Evolutionary conservation across 176 grass and related monocot species (phyloP), one percentile per base, ranked within the genome.

Genomic region (Oryza officinalis): DNA sequence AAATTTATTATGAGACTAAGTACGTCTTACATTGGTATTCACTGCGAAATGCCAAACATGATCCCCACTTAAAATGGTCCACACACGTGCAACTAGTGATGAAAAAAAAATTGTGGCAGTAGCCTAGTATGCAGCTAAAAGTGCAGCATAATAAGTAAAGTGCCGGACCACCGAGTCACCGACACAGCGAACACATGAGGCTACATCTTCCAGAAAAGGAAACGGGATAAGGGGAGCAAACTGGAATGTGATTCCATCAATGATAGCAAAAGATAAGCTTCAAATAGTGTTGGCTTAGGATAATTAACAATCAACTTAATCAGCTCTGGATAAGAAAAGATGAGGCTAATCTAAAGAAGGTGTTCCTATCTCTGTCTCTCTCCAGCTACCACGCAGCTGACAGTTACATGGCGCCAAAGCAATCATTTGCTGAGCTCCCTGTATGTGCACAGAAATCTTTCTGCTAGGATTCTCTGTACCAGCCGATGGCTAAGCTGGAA

Each of bases 341-440:
- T 13, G 2, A 35, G 46, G 52, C 77, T 77, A 77, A 81, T 63
- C 67, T 74, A 82, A 9, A 13, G 44, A 40, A 71, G 67, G 27
- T 74, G 40, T 64, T 74, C 65, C 60, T 35, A 40, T 20, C 14
- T 31, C 1, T 43, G 18, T 74, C 73, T 32, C 45, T 44, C 75
- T 46, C 59, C 75, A 67, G 35, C 68, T 74, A 60, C 81, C 81
- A 83, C 32, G 43, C 15, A 43, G 60, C 65, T 37, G 43, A 15
- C 22, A 31, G 67, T 63, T 40, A 60, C 68, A 72, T 78, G 83
- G 79, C 67, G 84, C 79, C 79, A 86, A 90, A 83, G 74, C 74
- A 86, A 90, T 86, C 84, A 86, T 86, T 82, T 63, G 74, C 83
- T 67, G 72, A 71, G 67, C 45, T 73, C 83, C 45, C 79, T 82